Base-by-base conservation (phyloP, 257 asterid genomes). In the Jacaranda copaia region DNA sequence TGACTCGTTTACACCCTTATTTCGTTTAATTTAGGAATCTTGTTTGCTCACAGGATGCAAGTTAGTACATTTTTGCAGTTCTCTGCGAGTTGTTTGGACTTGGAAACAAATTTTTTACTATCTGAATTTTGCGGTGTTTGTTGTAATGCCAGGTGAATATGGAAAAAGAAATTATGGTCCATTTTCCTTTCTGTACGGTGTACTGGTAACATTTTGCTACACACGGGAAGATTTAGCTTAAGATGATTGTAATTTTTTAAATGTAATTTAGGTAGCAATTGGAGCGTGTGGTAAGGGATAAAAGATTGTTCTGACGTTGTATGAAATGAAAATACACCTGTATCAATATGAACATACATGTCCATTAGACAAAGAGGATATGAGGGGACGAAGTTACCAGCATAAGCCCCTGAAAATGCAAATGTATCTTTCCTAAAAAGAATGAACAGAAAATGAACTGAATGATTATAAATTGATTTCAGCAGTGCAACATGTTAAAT, bases 61-160 rank as follows among this genome's bases (percentile, higher is more conserved):
- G 48, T 48, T 78, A 3, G 58, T 12, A 1, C 18, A 43, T 43
- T 64, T 81, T 45, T 72, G 68, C 36, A 9, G 38, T 73, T 57
- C 38, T 48, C 72, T 49, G 75, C 20, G 67, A 38, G 51, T 62
- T 35, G 78, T 71, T 72, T 60, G 80, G 45, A 74, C 45, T 74
- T 78, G 62, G 49, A 45, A 49, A 25, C 35, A 38, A 40, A 12
- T n/a, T 45, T 46, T 32, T 58, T 60, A 46, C 43, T 75, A 60
- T 48, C 59, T 63, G 69, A 36, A 63, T 74, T 58, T 70, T 75
- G 52, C 39, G 20, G 18, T 69, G 49, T 60, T 70, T 60, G 60
- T 75, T 20, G 19, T 67, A 43, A 48, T 35, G 56, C 32, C 49
- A 55, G 77, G 68, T 51, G 61, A 46, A 65, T 64, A 12, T 32